Evolutionary conservation across 78 protist species (phyloP), one percentile per base, ranked within the genome.

Genomic region (Chrysochromulina tobinii): DNA sequence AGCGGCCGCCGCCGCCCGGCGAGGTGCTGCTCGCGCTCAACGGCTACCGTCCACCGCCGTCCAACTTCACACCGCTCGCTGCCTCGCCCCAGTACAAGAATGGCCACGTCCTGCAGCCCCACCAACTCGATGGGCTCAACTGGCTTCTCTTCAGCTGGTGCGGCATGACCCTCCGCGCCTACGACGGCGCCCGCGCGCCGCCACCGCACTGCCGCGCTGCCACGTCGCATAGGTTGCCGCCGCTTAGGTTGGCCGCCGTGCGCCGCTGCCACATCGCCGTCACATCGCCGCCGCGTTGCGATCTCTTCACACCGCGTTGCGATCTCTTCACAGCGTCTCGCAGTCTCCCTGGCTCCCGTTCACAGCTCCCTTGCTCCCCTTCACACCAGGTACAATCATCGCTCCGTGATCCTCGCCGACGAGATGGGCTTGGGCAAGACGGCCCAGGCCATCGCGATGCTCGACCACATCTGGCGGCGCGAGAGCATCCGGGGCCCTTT

Each of bases 371-470:
- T 7, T 8, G 9, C 81, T 6, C 81, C 5, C 20, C 17, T 72
- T 38, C 57, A 15, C 81, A 2, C 2, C 53, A 72, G 81, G 81
- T 66, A 89, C 25, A 6, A 11, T 0, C 86, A 66, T 18, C 64
- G 87, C 55, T 27, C 27, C 25, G 86, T 54, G 57, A 87, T 93
- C 23, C 61, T 93, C 11, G 94, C 94, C 17, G 94, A 93, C 38
- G 94, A 93, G 90, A 93, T 93, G 94, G 94, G 94, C 50, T 72
- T 91, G 55, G 93, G 93, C 67, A 91, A 91, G 89, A 91, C 93
- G 38, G 53, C 73, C 20, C 93, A 91, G 54, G 58, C 83, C 53
- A 17, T 91, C 18, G 51, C 92, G 38, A 20, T 51, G 79, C 72
- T 87, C 38, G 25, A 51, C n/a, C 25, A 91, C 89, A 51, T 87